phyloP scores from a whole-genome alignment of 768 basidiomycete genomes.

The Astraeus odoratus region DNA sequence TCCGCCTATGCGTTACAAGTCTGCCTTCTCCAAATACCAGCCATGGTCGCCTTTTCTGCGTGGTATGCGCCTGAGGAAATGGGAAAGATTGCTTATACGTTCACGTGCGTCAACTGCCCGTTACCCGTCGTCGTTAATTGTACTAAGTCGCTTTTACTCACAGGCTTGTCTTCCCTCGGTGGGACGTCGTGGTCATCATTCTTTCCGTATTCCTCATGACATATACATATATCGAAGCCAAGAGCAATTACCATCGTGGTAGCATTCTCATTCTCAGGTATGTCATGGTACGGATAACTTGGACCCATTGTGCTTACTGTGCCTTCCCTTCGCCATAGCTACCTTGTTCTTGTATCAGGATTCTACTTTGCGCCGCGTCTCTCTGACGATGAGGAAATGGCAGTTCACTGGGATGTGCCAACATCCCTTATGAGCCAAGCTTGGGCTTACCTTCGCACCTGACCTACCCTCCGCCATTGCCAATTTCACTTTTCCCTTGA shows the following conservation, averaged over 20 bases:
- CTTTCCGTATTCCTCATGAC: constrained; percentile 97
- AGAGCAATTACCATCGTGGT: constrained; percentile 95
- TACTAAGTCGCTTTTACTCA: neutral
- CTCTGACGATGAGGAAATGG: constrained; percentile 15
- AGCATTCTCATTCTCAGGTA: constrained; percentile 93
- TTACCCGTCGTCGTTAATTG: neutral
- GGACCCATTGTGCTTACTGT: neutral
- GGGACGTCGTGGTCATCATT: constrained; percentile 94
- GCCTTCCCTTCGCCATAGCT: constrained; percentile 39
- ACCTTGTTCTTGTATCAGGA: constrained; percentile 83
- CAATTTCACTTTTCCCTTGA: neutral
- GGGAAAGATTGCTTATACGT: constrained; percentile 83
- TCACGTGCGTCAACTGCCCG: constrained; percentile 69
- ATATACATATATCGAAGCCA: constrained; percentile 98
- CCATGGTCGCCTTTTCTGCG: constrained; percentile 98
- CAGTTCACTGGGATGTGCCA: constrained; percentile 6
- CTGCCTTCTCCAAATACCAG: constrained; percentile 93
- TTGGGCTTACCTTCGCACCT: neutral
- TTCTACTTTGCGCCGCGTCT: constrained; percentile 81
- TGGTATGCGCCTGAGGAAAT: constrained; percentile 85
- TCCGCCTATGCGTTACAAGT: constrained; percentile 99
- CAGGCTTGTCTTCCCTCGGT: constrained; percentile 95
- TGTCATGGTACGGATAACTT: constrained; percentile 4
- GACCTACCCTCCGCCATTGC: no score
- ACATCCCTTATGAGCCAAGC: constrained; percentile 2